Evolutionary conservation across 371 early-diverging fungal genomes (phyloP), one percentile per base, ranked within the genome.

Genomic region (Coemansia linderi): DNA sequence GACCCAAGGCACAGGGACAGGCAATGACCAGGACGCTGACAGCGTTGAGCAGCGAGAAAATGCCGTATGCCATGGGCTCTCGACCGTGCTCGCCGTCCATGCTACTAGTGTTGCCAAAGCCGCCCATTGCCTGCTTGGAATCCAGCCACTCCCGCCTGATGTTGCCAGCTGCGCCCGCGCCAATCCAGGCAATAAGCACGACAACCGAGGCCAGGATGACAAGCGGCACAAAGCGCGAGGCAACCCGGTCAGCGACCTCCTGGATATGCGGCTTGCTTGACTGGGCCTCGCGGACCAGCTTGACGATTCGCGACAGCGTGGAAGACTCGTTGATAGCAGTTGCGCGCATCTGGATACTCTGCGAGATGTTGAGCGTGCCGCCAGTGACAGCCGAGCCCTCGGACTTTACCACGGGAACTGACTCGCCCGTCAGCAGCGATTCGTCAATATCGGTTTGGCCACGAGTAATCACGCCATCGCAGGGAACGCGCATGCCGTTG

Each of bases 11-110:
- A 81, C 97, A 97, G 13, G 96, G 97, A 67, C 98, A 98, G 27
- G 97, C 96, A 10, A 98, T 95, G 22, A 97, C 94, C 63, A 98
- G 88, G 19, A 96, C 96, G 41, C 94, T 90, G 56, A 97, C 93
- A 41, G 93, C 92, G 48, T 72, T 75, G 63, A 79, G 71, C 31
- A 76, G 68, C 8, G 80, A 59, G 58, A 76, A 73, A 50, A 73
- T 75, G 13, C 72, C 66, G 36, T 75, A 75, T 6, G 68, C n/a
- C 76, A 75, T 75, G 4, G 61, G 72, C 40, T 67, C 9, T 54
- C 15, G 27, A 17, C 31, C 54, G 7, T 54, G 54, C 15, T 68
- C 43, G 8, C 54, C 61, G 22, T 50, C 61, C 33, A 36, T 57
- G n/a, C 41, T 50, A 9, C 64, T 37, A 40, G 24, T 56, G 37